Conservation (phyloP, 2,329 filamentous ascomycete genomes). For the Apiospora arundinis region DNA sequence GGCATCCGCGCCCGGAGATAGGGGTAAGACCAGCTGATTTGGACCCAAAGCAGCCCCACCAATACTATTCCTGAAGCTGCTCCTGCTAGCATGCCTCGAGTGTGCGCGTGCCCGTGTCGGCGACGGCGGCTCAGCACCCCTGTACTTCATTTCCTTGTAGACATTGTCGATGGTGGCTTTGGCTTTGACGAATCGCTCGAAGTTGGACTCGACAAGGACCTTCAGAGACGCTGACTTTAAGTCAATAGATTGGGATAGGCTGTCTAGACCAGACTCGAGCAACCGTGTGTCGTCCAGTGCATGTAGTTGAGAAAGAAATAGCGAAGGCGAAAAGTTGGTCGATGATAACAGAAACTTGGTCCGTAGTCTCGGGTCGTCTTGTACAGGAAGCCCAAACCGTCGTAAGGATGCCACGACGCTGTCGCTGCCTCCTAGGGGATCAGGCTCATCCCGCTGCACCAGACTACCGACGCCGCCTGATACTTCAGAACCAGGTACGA, state of each 20-base stretch:
- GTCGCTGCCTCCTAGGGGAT: conserved; percentile 86
- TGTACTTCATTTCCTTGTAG: conserved; percentile 94
- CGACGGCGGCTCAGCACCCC: conserved; percentile 60
- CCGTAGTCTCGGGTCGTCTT: conserved; percentile 83
- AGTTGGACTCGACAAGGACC: conserved; percentile 95
- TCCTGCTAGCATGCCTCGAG: conserved; percentile 71
- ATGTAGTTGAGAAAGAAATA: conserved; percentile 94
- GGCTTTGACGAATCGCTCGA: conserved; percentile 95
- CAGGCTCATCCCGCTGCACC: conserved; percentile 89
- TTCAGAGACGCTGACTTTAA: conserved; percentile 98
- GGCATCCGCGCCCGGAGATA: conserved; percentile 55
- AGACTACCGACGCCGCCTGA: conserved; percentile 73
- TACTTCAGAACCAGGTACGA: conserved; percentile 71
- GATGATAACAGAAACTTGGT: conserved; percentile 90
- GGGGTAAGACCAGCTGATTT: conserved; percentile 47
- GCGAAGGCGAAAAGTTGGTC: conserved; percentile 89
- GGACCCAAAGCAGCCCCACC: conserved; percentile 44
- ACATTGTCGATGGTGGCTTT: conserved; percentile 99
- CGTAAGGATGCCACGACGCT: conserved; percentile 85
- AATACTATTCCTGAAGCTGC: conserved; percentile 65
- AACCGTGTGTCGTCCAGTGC: conserved; percentile 82
- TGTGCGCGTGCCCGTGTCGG: conserved; percentile 54
- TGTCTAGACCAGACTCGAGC: conserved; percentile 81
- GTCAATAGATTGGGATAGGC: conserved; percentile 89
- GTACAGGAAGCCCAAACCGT: conserved; percentile 77